A percentile compares a stretch with the other conserved stretches of the same genome.
phyloP scores from a whole-genome alignment of 2,329 filamentous ascomycete genomes.

The Pyrenochaeta sp. region DNA sequence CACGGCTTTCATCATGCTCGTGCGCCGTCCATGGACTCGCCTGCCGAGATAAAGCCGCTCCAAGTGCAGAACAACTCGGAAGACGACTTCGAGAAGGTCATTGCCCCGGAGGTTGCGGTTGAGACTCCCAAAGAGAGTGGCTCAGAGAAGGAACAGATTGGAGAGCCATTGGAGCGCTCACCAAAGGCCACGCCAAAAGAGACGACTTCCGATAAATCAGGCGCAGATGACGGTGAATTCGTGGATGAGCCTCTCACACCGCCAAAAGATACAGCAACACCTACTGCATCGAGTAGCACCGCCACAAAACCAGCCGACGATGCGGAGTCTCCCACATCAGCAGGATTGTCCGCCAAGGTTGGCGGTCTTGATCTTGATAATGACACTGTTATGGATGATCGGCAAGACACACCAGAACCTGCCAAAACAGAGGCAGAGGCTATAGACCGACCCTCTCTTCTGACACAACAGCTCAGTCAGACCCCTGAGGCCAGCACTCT shows the following conservation, averaged over 20 bases:
- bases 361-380: slow-evolving; percentile 67
- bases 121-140: slow-evolving; percentile 64
- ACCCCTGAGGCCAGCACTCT: slow-evolving; percentile 33
- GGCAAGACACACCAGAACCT: slow-evolving; percentile 29
- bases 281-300: slow-evolving; percentile 25
- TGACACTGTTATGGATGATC: slow-evolving; percentile 60
- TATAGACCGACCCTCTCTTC: slow-evolving; percentile 49
- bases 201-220: slow-evolving; percentile 28
- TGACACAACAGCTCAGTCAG: slow-evolving; percentile 54
- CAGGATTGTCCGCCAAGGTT: slow-evolving; percentile 64
- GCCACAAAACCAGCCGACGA: slow-evolving; percentile 37
- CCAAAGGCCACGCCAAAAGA: slow-evolving; percentile 55
- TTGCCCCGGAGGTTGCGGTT: slow-evolving; percentile 71
- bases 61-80: slow-evolving; percentile 85
- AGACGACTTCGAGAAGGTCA: slow-evolving; percentile 94
- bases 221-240: slow-evolving; percentile 69
- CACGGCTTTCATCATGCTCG: slow-evolving; percentile 61
- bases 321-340: slow-evolving; percentile 58
- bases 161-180: slow-evolving; percentile 48
- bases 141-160: slow-evolving; percentile 60
- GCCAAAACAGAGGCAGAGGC: slow-evolving; percentile 31
- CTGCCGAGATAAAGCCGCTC: slow-evolving; percentile 73
- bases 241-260: slow-evolving; percentile 81
- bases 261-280: slow-evolving; percentile 33
- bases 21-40: slow-evolving; percentile 59